Percentiles rank a stretch among this genome's conserved stretches.
These are phyloP conservation scores for Tardiomyces digboiensis DNA, from an alignment of 1,139 yeast species.

Conservation along the genomic window DNA sequence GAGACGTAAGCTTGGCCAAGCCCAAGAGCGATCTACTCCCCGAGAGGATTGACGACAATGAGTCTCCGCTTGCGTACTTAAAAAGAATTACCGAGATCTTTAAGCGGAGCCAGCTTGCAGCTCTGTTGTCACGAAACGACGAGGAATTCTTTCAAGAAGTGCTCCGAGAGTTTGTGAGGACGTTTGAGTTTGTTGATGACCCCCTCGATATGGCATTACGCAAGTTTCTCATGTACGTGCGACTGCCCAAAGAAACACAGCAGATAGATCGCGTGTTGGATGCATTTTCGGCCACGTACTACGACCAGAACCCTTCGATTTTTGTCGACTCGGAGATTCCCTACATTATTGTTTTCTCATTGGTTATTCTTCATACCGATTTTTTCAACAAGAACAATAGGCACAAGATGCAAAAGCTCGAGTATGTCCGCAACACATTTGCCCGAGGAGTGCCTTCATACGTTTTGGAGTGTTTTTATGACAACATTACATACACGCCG, in stretches of 20 bases:
- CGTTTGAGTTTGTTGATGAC: slow-evolving; percentile 38
- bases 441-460: slow-evolving; percentile 33
- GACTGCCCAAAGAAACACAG: slow-evolving; percentile 58
- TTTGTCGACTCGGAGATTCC: slow-evolving; percentile 39
- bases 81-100: slow-evolving; percentile 23
- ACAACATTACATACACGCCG: slow-evolving; percentile 50
- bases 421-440: slow-evolving; percentile 42
- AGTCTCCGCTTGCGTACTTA: slow-evolving; percentile 30
- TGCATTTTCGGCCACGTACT: slow-evolving; percentile 42
- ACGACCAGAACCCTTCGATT: slow-evolving; percentile 31
- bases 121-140: slow-evolving; percentile 30
- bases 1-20: too few relatives aligned
- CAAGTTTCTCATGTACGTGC: slow-evolving; percentile 43
- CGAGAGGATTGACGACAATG: slow-evolving; percentile 13
- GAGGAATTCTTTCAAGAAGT: slow-evolving; percentile 29
- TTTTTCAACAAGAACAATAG: slow-evolving; percentile 54
- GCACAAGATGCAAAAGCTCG: slow-evolving; percentile 51
- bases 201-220: slow-evolving; percentile 58
- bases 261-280: slow-evolving; percentile 58
- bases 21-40: background rate
- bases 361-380: slow-evolving; percentile 62
- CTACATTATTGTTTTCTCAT: slow-evolving; percentile 48
- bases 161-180: slow-evolving; percentile 29
- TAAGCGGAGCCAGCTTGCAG: slow-evolving; percentile 29
- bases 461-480: slow-evolving; percentile 44